Base-by-base conservation (phyloP, 1,284 basidiomycete species). In the Fomitopsis pinicola region DNA sequence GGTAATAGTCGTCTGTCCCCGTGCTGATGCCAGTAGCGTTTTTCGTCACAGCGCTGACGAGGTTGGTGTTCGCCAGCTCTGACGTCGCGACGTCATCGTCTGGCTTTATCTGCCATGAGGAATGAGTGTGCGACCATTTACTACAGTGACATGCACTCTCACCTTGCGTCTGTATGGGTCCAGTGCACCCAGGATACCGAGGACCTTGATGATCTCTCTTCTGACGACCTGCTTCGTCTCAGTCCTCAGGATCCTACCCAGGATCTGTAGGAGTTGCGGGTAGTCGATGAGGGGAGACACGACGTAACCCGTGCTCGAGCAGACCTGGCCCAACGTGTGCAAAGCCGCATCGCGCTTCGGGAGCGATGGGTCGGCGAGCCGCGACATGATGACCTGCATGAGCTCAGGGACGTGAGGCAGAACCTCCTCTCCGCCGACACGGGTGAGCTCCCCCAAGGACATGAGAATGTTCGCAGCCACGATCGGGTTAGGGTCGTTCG, bases 161-260 rank as follows among this genome's bases (percentile, higher is more conserved):
- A 93, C 92, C 83, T 95, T 96, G 70, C 97, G 91, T 69, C 92
- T 84, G 76, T 98, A 99, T 0, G 97, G 97, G 75, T 99, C 97
- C 36, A 99, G 79, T n/a, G 97, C 97, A 62, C 97, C 97, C 4
- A 99, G 81, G 62, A 98, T 95, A 65, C 97, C 97, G 69, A 99
- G 84, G 3, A 98, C 97, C 67, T 96, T 91, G 64, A 99, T 77
- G 72, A 92, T 95, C 70, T 99, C 97, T 46, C 97, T 82, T 53
- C 94, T 83, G n/a, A 95, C 88, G 1, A 81, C 75, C 63, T 87
- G 86, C 30, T 82, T 85, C 10, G 85, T 86, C 71, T 99, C 97
- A 14, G 91, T 92, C 71, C 91, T 86, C 61, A 99, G 77, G 64
- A 99, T 94, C 63, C 91, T 85, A 66, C 93, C 92, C 33, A 99